These are phyloP conservation scores for Agrocybe chaxingu DNA, from an alignment of 768 basidiomycete genomes.

Conservation along the genomic window DNA sequence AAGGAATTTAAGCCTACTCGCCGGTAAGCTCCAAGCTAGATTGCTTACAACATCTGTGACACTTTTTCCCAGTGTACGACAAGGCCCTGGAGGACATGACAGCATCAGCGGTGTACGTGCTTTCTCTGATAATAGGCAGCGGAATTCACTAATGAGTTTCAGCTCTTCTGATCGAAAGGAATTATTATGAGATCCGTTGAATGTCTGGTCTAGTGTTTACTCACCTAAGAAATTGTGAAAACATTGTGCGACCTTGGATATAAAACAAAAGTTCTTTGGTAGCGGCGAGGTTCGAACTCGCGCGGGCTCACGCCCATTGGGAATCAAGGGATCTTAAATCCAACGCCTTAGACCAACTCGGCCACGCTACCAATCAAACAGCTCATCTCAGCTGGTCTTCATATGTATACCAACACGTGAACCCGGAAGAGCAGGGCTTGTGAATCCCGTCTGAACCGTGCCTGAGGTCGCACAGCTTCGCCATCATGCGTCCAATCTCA, in stretches of 20 bases:
- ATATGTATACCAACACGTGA: conserved; percentile 1
- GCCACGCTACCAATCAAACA: conserved; percentile 56
- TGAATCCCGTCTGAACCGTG: neutral
- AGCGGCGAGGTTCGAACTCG: conserved; percentile 92
- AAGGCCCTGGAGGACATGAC: conserved; percentile 67
- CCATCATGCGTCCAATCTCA: neutral
- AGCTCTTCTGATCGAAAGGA: neutral
- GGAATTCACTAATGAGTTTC: too few species aligned
- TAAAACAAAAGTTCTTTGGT: conserved; percentile 39
- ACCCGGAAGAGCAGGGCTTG: neutral
- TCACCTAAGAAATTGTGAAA: neutral
- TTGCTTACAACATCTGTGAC: conserved; percentile 6
- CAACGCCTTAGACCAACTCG: conserved; percentile 92
- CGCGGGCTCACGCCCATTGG: conserved; percentile 83
- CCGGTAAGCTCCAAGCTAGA: conserved; percentile 38
- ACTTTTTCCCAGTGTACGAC: conserved; percentile 46
- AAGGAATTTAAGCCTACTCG: conserved; percentile 68
- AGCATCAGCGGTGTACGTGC: conserved; percentile 43
- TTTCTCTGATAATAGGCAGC: neutral
- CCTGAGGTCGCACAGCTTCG: conserved; percentile 6
- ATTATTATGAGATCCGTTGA: neutral
- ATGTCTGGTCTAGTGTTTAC: neutral
- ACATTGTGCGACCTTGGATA: neutral
- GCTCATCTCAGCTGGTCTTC: neutral
- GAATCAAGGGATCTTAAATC: conserved; percentile 79